These are phyloP conservation scores for Vinca minor DNA, from an alignment of 257 asterid genomes.

Conservation along the genomic window DNA sequence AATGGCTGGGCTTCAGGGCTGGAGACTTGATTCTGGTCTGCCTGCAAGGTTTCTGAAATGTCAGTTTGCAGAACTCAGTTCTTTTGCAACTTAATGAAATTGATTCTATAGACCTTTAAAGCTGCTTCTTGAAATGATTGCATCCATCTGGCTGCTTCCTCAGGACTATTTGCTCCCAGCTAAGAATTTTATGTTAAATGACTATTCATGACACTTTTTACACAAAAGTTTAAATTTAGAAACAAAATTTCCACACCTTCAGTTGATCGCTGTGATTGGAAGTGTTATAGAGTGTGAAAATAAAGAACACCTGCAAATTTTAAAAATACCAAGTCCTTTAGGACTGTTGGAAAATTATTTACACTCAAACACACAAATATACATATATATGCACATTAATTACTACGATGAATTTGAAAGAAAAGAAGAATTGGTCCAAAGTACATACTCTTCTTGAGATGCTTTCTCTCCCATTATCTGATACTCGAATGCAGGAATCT, in stretches of 20 bases:
- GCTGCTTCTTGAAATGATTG: slow-evolving; percentile 85
- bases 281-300: slow-evolving; percentile 75
- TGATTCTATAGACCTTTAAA: slow-evolving; percentile 51
- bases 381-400: background rate
- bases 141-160: slow-evolving; percentile 95
- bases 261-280: slow-evolving; percentile 83
- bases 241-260: slow-evolving; percentile 52
- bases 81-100: slow-evolving; percentile 13
- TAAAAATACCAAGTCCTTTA: slow-evolving; percentile 1
- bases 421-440: background rate
- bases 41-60: slow-evolving; percentile 37
- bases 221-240: slow-evolving; percentile 13
- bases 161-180: slow-evolving; percentile 98
- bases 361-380: too few relatives aligned
- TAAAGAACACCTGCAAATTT: slow-evolving; percentile 65
- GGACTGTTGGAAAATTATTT: background rate
- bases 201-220: slow-evolving; percentile 2
- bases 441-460: slow-evolving; percentile 69
- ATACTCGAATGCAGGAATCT: slow-evolving; percentile 92
- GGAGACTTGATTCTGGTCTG: slow-evolving; percentile 48
- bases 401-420: background rate
- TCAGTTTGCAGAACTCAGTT: slow-evolving; percentile 27
- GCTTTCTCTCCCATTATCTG: slow-evolving; percentile 96
- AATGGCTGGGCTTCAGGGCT: slow-evolving; percentile 41
- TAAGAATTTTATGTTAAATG: slow-evolving; percentile 28